These are phyloP conservation scores for Lachnellula arida DNA, from an alignment of 2,329 filamentous ascomycete genomes.

Conservation along the genomic window DNA sequence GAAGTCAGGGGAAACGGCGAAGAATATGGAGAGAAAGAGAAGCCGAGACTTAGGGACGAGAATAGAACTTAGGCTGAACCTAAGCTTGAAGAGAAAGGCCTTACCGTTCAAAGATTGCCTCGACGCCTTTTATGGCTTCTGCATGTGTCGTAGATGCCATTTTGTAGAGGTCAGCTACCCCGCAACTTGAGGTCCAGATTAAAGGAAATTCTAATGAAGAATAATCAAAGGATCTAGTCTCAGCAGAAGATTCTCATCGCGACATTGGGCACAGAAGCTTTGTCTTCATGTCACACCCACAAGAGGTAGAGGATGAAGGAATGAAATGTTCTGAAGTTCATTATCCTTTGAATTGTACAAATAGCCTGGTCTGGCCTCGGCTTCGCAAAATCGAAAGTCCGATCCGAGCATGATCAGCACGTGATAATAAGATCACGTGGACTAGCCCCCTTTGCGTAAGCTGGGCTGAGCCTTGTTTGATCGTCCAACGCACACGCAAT, in stretches of 20 bases:
- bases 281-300: neutral
- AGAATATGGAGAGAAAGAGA: neutral
- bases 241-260: neutral
- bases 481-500: neutral
- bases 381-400: neutral
- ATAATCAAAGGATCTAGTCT: neutral
- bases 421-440: neutral
- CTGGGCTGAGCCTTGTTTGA: neutral
- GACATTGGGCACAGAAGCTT: neutral
- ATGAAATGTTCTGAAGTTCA: neutral
- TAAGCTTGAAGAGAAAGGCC: neutral
- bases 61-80: neutral
- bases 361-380: neutral
- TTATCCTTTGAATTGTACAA: neutral
- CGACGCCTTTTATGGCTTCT: conserved; percentile 24
- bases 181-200: neutral
- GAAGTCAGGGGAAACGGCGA: neutral
- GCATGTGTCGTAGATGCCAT: conserved; percentile 13
- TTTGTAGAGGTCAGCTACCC: neutral
- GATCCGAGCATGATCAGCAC: neutral
- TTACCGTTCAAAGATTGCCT: conserved; percentile 29
- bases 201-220: neutral
- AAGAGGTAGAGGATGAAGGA: neutral
- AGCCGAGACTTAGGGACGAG: neutral
- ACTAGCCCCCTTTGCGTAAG: neutral